These are phyloP conservation scores for Tolypocladium cylindrosporum DNA, from an alignment of 2,329 filamentous ascomycete species.

Conservation along the genomic window DNA sequence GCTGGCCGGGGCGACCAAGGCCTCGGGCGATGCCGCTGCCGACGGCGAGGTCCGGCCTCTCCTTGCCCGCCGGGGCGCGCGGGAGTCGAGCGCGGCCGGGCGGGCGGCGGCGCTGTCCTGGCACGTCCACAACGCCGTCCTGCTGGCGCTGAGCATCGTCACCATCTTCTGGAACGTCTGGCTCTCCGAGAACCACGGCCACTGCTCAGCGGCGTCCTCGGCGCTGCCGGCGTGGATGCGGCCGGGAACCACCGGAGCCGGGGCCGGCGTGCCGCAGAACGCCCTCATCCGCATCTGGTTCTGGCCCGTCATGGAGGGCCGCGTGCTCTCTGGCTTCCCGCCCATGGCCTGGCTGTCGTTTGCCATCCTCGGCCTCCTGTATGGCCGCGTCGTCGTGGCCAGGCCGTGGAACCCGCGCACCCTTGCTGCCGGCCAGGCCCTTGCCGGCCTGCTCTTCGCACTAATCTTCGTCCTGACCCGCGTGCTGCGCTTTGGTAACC, in stretches of 20 bases:
- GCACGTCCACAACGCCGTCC: slow-evolving; percentile 27
- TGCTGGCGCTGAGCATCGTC: slow-evolving; percentile 22
- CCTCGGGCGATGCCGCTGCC: slow-evolving; percentile 2
- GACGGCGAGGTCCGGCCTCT: slow-evolving; percentile 21
- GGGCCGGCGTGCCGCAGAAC: slow-evolving; percentile 6
- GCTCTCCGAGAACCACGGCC: slow-evolving; percentile 28
- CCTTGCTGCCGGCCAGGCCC: slow-evolving; percentile 16
- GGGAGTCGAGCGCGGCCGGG: background rate
- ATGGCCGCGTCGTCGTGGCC: slow-evolving; percentile 26
- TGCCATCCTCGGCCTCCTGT: slow-evolving; percentile 31
- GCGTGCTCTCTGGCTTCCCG: slow-evolving; percentile 29
- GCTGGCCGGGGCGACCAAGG: slow-evolving; percentile 10
- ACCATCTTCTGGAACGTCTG: slow-evolving; percentile 37
- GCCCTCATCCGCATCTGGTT: slow-evolving; percentile 30
- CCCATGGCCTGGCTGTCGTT: slow-evolving; percentile 37
- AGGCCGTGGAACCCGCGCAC: slow-evolving; percentile 18
- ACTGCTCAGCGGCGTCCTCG: slow-evolving; percentile 15
- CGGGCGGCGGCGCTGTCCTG: slow-evolving; percentile 20
- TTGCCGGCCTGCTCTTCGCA: slow-evolving; percentile 18
- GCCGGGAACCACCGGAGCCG: background rate
- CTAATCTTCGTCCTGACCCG: slow-evolving; percentile 31
- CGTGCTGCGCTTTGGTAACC: slow-evolving; percentile 30
- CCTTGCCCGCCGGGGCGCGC: slow-evolving; percentile 6
- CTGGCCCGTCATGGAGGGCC: slow-evolving; percentile 17
- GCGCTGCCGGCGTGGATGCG: background rate